These are phyloP conservation scores for Talaromyces marneffei DNA, from an alignment of 2,329 filamentous ascomycete genomes.

Conservation along the genomic window DNA sequence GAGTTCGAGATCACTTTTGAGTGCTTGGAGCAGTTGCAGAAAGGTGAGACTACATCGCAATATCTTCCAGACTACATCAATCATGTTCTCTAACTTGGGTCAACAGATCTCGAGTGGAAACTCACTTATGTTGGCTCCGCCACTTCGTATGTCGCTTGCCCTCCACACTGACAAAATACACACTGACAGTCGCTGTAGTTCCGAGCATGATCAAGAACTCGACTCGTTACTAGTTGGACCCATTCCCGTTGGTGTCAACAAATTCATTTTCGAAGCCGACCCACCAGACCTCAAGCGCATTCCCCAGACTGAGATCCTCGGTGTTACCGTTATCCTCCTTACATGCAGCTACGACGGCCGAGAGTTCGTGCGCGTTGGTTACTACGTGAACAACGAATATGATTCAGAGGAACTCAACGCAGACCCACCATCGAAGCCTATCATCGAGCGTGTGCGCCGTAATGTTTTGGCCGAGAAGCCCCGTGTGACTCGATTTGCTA, in stretches of 20 bases:
- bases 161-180: conserved; percentile 7
- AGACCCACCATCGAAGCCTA: conserved; percentile 84
- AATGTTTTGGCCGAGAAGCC: conserved; percentile 97
- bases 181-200: conserved; percentile 48
- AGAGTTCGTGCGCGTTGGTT: conserved; percentile 96
- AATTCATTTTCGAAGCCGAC: conserved; percentile 96
- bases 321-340: conserved; percentile 92
- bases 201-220: conserved; percentile 97
- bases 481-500: conserved; percentile 91
- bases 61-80: neutral
- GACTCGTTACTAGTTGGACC: conserved; percentile 94
- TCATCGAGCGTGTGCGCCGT: conserved; percentile 84
- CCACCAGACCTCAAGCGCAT: conserved; percentile 85
- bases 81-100: conserved; percentile 12
- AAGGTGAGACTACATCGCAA: conserved; percentile 52
- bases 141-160: conserved; percentile 66
- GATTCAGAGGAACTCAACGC: conserved; percentile 81
- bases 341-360: conserved; percentile 94
- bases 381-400: conserved; percentile 99
- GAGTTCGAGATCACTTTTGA: conserved; percentile 99
- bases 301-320: conserved; percentile 88
- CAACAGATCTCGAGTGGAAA: conserved; percentile 93
- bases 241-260: conserved; percentile 97
- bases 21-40: conserved; percentile 88
- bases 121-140: conserved; percentile 97